Base-by-base conservation (phyloP, 192 early-diverging fungal genomes). In the Coemansia sp. region DNA sequence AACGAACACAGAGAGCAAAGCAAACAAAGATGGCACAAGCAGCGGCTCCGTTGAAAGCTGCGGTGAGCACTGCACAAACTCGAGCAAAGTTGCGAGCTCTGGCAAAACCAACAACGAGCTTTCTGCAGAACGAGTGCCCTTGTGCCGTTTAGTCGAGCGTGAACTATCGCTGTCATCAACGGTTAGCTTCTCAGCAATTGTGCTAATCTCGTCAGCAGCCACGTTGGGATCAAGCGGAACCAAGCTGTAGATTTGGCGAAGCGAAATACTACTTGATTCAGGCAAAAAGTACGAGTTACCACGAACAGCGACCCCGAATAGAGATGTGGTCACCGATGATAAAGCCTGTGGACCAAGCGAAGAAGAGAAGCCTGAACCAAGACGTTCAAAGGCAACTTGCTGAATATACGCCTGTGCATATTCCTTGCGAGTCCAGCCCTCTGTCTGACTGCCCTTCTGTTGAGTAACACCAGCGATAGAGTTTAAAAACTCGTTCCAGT, bases 1-100 rank as follows among this genome's bases (percentile, higher is more conserved):
- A 52, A 91, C 74, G 52, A 96, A 78, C 16, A 76, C 85, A 0
- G 84, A 77, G n/a, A 96, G 77, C 5, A 90, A 70, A 51, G 89
- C 86, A 63, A 93, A 94, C 68, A 96, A 80, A 5, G 88, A 82
- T 10, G 86, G 87, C 12, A 90, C 82, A 42, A 93, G 83, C 21
- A 82, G 68, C 16, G 82, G 65, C 36, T 82, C 85, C 18, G 81
- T 67, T 0, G 66, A 65, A 51, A 91, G 82, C 41, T 70, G 52
- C 2, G 72, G 57, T 58, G 88, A 88, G 82, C 84, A 85, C 77
- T 93, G 88, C 41, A 95, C 65, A 19, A 90, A 65, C 83, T 97
- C 95, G 52, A 97, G 82, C 45, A 92, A 69, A 22, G 89, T 78
- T 21, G 89, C 76, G 32, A 89, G 82, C 55, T 85, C 84, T 16